Evolutionary conservation across 1,284 basidiomycete genomes (phyloP), one percentile per base, ranked within the genome.

Genomic region (Polyporus tsugae): DNA sequence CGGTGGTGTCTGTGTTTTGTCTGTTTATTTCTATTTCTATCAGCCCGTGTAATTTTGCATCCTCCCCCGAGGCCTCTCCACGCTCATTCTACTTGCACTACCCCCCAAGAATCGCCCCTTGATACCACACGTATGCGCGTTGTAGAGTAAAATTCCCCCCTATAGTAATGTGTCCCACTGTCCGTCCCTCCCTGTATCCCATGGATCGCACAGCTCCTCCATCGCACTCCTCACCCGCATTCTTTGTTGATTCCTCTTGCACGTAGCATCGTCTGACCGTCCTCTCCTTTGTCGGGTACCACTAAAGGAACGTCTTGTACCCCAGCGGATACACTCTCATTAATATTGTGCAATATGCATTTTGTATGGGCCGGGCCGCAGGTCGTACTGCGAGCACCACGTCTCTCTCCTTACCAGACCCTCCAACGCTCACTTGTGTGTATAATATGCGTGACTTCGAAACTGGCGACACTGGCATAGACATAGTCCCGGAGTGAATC

Each of bases 11-110:
- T 41, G 10, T 44, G 41, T 55, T 35, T 7, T 44, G 36, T 59
- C 44, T 60, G 42, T 61, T 59, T 62, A 62, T 65, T 68, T 69
- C 60, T 64, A 59, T 67, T 17, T 53, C 61, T 70, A 68, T 65
- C 63, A 68, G 53, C 60, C 38, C 10, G 42, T 70, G 66, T 70
- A 70, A 67, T 67, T 44, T 33, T 25, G 46, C 49, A 57, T 17
- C 49, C 29, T 29, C 22, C n/a, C 11, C n/a, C 44, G 58, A 38
- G 15, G 46, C 46, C 42, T 9, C 17, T 41, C 36, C 60, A 65
- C 67, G 44, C 67, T 69, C 67, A 58, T 65, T 69, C 67, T 59
- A 49, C 60, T 22, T 60, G 52, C 41, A 62, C 49, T 63, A 58
- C 49, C 62, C 5, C 33, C 15, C 53, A 66, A 22, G 59, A 49